Conservation (phyloP, 805 yeast genomes). For the Monosporozyma siamensis region DNA sequence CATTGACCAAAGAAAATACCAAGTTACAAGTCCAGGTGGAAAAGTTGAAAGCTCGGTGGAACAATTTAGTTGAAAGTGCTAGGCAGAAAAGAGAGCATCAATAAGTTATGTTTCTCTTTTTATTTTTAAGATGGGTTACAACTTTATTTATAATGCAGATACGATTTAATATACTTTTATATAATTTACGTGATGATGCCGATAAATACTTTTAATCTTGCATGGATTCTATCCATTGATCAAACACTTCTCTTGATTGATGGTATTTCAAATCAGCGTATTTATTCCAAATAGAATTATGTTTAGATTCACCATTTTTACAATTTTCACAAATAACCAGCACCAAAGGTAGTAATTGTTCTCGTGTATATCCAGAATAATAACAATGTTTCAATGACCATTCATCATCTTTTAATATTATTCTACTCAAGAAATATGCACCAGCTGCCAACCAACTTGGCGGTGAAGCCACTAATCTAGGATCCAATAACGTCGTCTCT, state of each 20-base stretch:
- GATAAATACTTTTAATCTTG: too few species aligned
- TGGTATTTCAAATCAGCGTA: constrained; percentile 73
- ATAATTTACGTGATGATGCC: too few species aligned
- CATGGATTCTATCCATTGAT: constrained; percentile 7
- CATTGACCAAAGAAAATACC: constrained; percentile 32
- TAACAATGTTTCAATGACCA: constrained; percentile 81
- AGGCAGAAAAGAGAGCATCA: constrained; percentile 36
- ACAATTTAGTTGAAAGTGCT: constrained; percentile 56
- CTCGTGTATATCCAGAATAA: constrained; percentile 79
- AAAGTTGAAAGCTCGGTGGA: constrained; percentile 54
- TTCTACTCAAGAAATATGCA: constrained; percentile 71
- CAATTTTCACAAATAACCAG: constrained; percentile 54
- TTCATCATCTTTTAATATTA: constrained; percentile 58
- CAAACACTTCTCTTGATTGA: constrained; percentile 41
- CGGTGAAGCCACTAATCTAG: constrained; percentile 72
- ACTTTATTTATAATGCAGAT: background rate
- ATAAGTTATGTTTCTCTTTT: too few species aligned
- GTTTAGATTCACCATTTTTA: constrained; percentile 44
- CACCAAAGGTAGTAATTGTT: constrained; percentile 70
- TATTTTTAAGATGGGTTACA: too few species aligned
- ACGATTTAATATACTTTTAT: too few species aligned
- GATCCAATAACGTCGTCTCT: constrained; percentile 83
- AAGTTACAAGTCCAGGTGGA: constrained; percentile 42
- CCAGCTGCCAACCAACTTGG: constrained; percentile 94
- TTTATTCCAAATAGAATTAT: constrained; percentile 74